Base-by-base conservation (phyloP, 2,329 filamentous ascomycete species). In the Colletotrichum sidae region DNA sequence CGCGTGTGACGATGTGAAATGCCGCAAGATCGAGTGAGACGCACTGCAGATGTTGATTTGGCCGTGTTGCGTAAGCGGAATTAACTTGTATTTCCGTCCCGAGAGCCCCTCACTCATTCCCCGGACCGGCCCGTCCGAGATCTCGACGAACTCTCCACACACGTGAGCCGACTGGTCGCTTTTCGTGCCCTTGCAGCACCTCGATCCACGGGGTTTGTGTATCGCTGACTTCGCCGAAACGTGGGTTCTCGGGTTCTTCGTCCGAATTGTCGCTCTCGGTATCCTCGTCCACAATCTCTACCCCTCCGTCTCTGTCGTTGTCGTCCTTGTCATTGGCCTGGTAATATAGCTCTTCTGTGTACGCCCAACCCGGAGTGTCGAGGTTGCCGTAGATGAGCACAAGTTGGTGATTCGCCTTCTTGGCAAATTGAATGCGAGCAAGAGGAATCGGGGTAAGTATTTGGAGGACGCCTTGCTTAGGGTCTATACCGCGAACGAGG, bases 401-500 rank as follows among this genome's bases (percentile, higher is more conserved):
- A 13, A 92, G 78, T 13, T 82, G 78, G 38, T 81, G 78, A 0
- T 83, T 83, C 35, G 75, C 74, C 8, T 76, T 71, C 46, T 73
- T 78, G 15, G 82, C 72, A 9, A 77, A 72, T 42, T 78, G 74
- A 13, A 88, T 79, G 3, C 75, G 70, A 4, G 76, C 70, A 0
- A 74, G 55, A 0, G 80, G 60, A 7, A 89, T 79, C 0, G 92
- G 91, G 0, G 90, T 90, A 2, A 94, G 73, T 1, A 95, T 71
- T 64, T 93, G 89, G 4, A 95, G 76, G 6, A 81, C 74, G 4
- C 82, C 79, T 1, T 77, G 81, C 25, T 76, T 73, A 0, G 78
- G 72, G 71, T 94, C 90, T 63, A 94, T 87, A 5, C 88, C 90
- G 1, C 91, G 86, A n/a, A 96, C 76, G 8, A 95, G 80, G 0